phyloP scores from a whole-genome alignment of 345 rosid species.

The Camelina neglecta region DNA sequence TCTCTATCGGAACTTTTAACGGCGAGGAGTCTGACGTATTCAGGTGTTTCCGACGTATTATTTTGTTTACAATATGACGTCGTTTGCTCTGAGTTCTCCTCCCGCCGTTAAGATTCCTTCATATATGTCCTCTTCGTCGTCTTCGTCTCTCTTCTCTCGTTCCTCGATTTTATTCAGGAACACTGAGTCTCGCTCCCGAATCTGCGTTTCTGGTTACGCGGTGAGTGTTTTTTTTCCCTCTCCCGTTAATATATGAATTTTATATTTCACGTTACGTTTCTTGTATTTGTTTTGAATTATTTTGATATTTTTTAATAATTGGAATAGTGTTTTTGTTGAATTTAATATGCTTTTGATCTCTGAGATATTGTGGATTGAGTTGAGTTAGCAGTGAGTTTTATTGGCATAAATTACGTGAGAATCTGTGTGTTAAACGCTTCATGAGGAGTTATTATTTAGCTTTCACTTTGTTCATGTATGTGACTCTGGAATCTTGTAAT shows the following conservation, averaged over 20 bases:
- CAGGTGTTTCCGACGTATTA: constrained; percentile 25
- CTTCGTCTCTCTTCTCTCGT: constrained; percentile 47
- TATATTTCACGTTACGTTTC: constrained; percentile 1
- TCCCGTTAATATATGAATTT: neutral
- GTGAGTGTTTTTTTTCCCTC: constrained; percentile 39
- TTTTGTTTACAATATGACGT: constrained; percentile 45
- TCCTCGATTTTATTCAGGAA: constrained; percentile 30
- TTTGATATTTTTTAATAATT: neutral
- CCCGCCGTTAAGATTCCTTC: constrained; percentile 46
- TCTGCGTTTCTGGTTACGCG: constrained; percentile 34
- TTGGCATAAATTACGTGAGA: neutral
- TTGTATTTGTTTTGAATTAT: neutral
- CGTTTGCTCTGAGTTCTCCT: constrained; percentile 51
- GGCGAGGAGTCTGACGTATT: constrained; percentile 31
- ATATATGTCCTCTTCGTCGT: constrained; percentile 42
- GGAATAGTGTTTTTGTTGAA: neutral
- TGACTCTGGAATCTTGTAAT: too few species aligned
- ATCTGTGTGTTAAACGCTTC: neutral
- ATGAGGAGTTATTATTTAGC: neutral
- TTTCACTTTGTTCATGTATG: neutral
- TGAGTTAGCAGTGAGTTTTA: neutral
- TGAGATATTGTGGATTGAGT: neutral
- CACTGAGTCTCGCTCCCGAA: constrained; percentile 44
- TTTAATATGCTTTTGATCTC: constrained; percentile 14
- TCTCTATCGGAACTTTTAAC: constrained; percentile 5